A percentile compares a stretch with the other conserved stretches of the same genome.
phyloP scores from a whole-genome alignment of 148 eudicot species.

The Rhododendron kiyosumense region DNA sequence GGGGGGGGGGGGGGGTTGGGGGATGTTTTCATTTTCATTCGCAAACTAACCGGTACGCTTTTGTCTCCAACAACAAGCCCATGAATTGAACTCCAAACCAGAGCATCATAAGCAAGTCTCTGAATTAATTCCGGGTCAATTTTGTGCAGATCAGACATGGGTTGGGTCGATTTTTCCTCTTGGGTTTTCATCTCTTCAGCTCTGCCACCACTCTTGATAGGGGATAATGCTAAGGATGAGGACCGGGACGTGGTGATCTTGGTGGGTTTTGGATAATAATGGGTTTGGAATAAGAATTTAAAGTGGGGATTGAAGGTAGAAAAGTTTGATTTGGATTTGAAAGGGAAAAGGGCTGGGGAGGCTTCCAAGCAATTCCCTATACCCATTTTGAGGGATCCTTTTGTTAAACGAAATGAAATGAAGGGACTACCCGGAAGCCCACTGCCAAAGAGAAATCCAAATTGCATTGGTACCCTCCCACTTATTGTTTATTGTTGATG shows the following conservation, averaged over 20 bases:
- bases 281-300: constrained; percentile 2
- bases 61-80: constrained; percentile 89
- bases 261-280: constrained; percentile 4
- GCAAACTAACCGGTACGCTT: constrained; percentile 44
- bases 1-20: too few relatives aligned
- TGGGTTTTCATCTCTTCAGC: constrained; percentile 21
- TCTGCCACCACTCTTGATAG: constrained; percentile 25
- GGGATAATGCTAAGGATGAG: constrained; percentile 6
- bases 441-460: too few relatives aligned
- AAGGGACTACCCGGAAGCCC: too few relatives aligned
- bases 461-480: too few relatives aligned
- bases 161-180: constrained; percentile 16
- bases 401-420: too few relatives aligned
- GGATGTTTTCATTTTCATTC: not conserved
- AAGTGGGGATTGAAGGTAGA: not conserved
- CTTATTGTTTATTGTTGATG: too few relatives aligned
- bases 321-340: constrained; percentile 15
- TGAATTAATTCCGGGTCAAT: constrained; percentile 52
- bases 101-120: constrained; percentile 58
- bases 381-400: constrained; percentile 19
- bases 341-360: constrained; percentile 10
- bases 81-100: constrained; percentile 82
- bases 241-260: constrained; percentile 23
- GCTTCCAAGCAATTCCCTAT: constrained; percentile 10
- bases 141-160: constrained; percentile 48